phyloP scores from a whole-genome alignment of 345 rosid genomes.

The Gynandropsis gynandra region DNA sequence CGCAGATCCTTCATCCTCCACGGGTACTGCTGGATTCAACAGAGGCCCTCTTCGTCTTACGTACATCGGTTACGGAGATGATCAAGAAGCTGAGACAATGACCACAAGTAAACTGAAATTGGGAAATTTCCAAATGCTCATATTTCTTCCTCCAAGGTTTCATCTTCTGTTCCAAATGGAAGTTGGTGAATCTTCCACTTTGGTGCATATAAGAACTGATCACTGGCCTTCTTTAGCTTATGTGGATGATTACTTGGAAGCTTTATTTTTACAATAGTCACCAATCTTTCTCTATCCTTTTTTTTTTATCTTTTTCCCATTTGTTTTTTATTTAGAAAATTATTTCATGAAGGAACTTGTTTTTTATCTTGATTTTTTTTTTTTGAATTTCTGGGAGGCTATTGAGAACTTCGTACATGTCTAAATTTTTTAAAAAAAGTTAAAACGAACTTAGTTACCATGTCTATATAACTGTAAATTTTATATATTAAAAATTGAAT shows the following conservation, averaged over 20 bases:
- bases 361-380: no score
- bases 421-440: no score
- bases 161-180: conserved; percentile 94
- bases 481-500: no score
- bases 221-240: conserved; percentile 98
- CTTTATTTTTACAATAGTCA: conserved; percentile 48
- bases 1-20: conserved; percentile 24
- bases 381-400: no score
- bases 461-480: no score
- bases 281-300: background rate
- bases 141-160: conserved; percentile 90
- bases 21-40: conserved; percentile 18
- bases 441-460: no score
- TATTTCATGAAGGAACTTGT: background rate
- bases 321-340: no score
- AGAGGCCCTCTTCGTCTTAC: conserved; percentile 62
- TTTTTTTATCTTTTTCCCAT: background rate
- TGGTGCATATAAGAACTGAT: conserved; percentile 89
- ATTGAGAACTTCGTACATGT: no score
- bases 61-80: conserved; percentile 52
- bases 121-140: conserved; percentile 63
- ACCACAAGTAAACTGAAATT: conserved; percentile 40
- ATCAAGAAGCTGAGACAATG: conserved; percentile 31
- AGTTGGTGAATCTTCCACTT: conserved; percentile 65
- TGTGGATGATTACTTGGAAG: conserved; percentile 89